Conservation (phyloP, 495 filamentous ascomycete species). For the Aspergillus diversus region DNA sequence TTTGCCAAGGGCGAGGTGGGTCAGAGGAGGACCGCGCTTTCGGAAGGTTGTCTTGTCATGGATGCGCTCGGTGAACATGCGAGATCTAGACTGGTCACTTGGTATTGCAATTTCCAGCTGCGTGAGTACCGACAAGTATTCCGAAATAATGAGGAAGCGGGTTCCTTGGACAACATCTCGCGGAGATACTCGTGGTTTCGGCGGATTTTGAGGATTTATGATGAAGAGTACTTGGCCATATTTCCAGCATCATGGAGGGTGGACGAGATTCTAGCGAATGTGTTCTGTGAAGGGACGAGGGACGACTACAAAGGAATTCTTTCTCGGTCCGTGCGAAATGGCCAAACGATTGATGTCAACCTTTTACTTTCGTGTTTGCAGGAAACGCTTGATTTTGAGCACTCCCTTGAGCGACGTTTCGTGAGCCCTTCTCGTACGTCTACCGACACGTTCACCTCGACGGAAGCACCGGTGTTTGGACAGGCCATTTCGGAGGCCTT, state of each 20-base stretch:
- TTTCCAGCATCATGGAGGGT: slow-evolving; percentile 91
- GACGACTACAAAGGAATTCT: slow-evolving; percentile 96
- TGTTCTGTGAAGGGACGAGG: slow-evolving; percentile 91
- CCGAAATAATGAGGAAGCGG: slow-evolving; percentile 93
- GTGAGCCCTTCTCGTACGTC: slow-evolving; percentile 78
- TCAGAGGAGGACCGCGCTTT: slow-evolving; percentile 67
- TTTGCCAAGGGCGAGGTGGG: slow-evolving; percentile 89
- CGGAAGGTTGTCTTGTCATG: slow-evolving; percentile 90
- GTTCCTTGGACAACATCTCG: slow-evolving; percentile 95
- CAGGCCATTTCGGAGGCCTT: slow-evolving; percentile 96
- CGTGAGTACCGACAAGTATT: slow-evolving; percentile 96
- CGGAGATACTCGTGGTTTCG: slow-evolving; percentile 95
- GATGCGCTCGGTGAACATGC: slow-evolving; percentile 94
- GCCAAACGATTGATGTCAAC: slow-evolving; percentile 87
- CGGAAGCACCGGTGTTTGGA: slow-evolving; percentile 79
- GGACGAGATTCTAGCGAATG: slow-evolving; percentile 85
- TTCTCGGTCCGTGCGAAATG: slow-evolving; percentile 84
- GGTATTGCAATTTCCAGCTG: slow-evolving; percentile 98
- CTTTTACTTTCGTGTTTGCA: slow-evolving; percentile 89
- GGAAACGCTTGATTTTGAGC: slow-evolving; percentile 97
- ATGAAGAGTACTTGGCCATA: slow-evolving; percentile 87
- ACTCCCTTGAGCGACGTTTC: slow-evolving; percentile 85
- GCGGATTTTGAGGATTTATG: slow-evolving; percentile 93
- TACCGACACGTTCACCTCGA: slow-evolving; percentile 86
- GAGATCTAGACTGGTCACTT: slow-evolving; percentile 78